Percentiles rank a stretch among this genome's conserved stretches.
Conservation (phyloP, 495 filamentous ascomycete species). For the Jackrogersella minutella region DNA sequence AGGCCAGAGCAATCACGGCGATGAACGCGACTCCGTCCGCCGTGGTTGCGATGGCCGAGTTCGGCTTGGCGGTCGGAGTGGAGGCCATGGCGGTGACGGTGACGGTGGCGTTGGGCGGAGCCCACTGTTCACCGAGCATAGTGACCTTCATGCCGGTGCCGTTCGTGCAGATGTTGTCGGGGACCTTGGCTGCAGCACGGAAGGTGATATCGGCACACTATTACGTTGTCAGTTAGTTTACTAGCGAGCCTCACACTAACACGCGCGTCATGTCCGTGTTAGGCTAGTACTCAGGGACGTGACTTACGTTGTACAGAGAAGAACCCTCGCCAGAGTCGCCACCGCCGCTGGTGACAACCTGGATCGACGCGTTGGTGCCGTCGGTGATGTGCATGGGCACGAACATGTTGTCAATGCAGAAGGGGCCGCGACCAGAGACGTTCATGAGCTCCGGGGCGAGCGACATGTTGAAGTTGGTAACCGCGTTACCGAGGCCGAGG, state of each 20-base stretch:
- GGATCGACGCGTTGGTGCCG: slow-evolving; percentile 61
- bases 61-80: slow-evolving; percentile 5
- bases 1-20: slow-evolving; percentile 61
- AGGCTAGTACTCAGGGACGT: background rate
- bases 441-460: slow-evolving; percentile 62
- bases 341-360: slow-evolving; percentile 62
- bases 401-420: slow-evolving; percentile 62
- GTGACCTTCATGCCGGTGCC: slow-evolving; percentile 48
- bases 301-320: slow-evolving; percentile 68
- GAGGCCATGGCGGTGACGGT: slow-evolving; percentile 6
- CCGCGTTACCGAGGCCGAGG: slow-evolving; percentile 61
- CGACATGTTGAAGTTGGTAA: slow-evolving; percentile 67
- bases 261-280: slow-evolving; percentile 20
- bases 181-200: slow-evolving; percentile 50
- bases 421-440: slow-evolving; percentile 66
- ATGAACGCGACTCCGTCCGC: slow-evolving; percentile 49
- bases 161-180: slow-evolving; percentile 59
- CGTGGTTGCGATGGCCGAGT: slow-evolving; percentile 9
- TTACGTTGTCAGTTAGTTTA: slow-evolving; percentile 5
- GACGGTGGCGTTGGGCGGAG: background rate
- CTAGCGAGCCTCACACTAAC: slow-evolving; percentile 9
- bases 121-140: slow-evolving; percentile 18
- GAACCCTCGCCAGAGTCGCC: slow-evolving; percentile 46
- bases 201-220: slow-evolving; percentile 73
- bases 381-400: slow-evolving; percentile 58